Evolutionary conservation across 2,329 filamentous ascomycete species (phyloP).

Genomic region (Leptographium flavum): DNA sequence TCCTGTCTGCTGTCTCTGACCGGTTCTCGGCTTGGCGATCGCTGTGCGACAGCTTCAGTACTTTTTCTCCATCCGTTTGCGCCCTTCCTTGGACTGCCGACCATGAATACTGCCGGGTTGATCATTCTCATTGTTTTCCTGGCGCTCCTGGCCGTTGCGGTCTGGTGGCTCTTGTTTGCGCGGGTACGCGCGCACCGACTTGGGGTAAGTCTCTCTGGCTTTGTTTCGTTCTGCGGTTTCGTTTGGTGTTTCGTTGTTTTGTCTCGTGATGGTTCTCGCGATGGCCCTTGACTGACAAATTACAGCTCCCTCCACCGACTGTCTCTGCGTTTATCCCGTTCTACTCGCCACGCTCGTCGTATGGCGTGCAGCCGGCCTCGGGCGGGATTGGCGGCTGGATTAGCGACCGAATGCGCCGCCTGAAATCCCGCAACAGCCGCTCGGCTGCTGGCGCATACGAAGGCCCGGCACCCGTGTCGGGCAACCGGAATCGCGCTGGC

Average conservation of each 20-base stretch:
- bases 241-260: neutral
- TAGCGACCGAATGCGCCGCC: slow-evolving; percentile 45
- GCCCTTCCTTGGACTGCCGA: slow-evolving; percentile 7
- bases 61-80: neutral
- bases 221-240: slow-evolving; percentile 1
- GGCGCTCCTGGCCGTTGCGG: slow-evolving; percentile 38
- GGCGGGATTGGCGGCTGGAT: slow-evolving; percentile 61
- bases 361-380: slow-evolving; percentile 37
- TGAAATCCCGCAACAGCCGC: slow-evolving; percentile 47
- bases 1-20: neutral
- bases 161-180: slow-evolving; percentile 57
- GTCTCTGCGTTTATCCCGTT: slow-evolving; percentile 61
- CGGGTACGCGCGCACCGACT: slow-evolving; percentile 59
- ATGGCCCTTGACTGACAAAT: neutral
- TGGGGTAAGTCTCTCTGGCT: slow-evolving; percentile 33
- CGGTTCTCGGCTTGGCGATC: neutral
- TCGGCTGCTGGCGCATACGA: slow-evolving; percentile 62
- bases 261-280: too few species aligned
- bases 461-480: slow-evolving; percentile 24
- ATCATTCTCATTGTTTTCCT: slow-evolving; percentile 62
- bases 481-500: slow-evolving; percentile 20
- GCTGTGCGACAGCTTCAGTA: neutral
- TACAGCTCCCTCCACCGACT: slow-evolving; percentile 53
- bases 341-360: slow-evolving; percentile 28
- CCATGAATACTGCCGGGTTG: slow-evolving; percentile 46